These are phyloP conservation scores for Tolypocladium guangdongense DNA, from an alignment of 2,329 filamentous ascomycete species.

Conservation along the genomic window DNA sequence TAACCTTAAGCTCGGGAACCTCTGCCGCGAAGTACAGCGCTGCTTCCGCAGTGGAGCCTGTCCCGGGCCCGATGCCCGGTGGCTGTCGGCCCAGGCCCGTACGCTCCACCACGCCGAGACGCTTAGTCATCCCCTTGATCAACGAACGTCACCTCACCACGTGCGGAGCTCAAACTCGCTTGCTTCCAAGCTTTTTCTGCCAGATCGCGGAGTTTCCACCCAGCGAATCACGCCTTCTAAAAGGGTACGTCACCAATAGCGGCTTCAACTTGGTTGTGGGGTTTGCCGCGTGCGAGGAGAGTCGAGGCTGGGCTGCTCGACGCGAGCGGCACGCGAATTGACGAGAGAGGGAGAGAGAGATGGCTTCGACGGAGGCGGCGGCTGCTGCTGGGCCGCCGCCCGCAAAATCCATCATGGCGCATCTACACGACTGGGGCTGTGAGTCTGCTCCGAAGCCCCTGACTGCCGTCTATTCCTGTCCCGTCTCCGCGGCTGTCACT, in stretches of 20 bases:
- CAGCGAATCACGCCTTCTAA: neutral
- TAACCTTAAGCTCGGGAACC: neutral
- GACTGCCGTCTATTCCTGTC: neutral
- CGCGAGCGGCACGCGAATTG: no score
- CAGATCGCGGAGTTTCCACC: neutral
- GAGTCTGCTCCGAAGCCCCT: constrained; percentile 17
- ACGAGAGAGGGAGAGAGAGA: neutral
- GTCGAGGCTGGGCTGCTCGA: neutral
- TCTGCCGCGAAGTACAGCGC: neutral
- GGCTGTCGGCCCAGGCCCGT: neutral
- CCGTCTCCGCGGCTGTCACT: neutral
- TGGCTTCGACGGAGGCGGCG: neutral
- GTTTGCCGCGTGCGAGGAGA: neutral
- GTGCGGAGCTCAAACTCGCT: neutral
- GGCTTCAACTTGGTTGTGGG: neutral
- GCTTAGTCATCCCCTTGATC: neutral
- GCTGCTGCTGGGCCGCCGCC: constrained; percentile 8
- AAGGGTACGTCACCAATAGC: neutral
- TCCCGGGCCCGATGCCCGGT: neutral
- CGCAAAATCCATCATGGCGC: constrained; percentile 20
- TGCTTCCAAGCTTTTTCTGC: neutral
- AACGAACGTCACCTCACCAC: neutral
- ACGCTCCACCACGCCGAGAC: neutral
- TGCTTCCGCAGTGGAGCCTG: neutral
- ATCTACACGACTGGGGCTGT: constrained; percentile 39